phyloP scores from a whole-genome alignment of 345 rosid species.

The Eucalyptus sideroxylon region DNA sequence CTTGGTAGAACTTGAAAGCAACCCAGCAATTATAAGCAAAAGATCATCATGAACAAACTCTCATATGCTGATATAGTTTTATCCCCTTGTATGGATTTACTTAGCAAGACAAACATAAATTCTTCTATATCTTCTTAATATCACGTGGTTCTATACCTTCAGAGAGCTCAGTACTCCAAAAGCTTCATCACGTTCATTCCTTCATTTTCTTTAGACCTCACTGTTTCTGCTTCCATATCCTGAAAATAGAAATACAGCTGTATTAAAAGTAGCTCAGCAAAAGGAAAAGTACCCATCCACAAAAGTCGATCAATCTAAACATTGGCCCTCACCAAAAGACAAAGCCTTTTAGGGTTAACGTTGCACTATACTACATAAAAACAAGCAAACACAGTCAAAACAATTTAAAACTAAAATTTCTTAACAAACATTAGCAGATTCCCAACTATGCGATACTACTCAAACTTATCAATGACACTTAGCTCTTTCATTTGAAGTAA shows the following conservation, averaged over 20 bases:
- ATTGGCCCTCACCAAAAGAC: not conserved
- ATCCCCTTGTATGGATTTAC: not conserved
- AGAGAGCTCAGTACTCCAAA: conserved; percentile 45
- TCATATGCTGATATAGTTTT: not conserved
- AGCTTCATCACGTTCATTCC: conserved; percentile 24
- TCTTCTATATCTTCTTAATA: not conserved
- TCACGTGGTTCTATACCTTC: conserved; percentile 28
- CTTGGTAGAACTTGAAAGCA: not conserved
- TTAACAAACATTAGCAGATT: not conserved
- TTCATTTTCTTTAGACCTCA: conserved; percentile 36
- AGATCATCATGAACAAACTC: not conserved
- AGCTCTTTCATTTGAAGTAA: not conserved
- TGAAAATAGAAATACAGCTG: not conserved
- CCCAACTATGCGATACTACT: not conserved
- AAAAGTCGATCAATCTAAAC: not conserved
- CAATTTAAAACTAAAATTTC: not conserved
- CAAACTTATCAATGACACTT: not conserved
- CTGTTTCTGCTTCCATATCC: conserved; percentile 61
- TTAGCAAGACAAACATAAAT: not conserved
- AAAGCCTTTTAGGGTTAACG: not conserved
- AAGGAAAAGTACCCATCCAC: not conserved
- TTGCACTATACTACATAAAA: not conserved
- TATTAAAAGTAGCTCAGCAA: not conserved
- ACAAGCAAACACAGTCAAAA: not conserved
- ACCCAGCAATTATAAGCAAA: not conserved